Conservation (phyloP, 352 stramenopile genomes). For the Phytophthora foliorum region DNA sequence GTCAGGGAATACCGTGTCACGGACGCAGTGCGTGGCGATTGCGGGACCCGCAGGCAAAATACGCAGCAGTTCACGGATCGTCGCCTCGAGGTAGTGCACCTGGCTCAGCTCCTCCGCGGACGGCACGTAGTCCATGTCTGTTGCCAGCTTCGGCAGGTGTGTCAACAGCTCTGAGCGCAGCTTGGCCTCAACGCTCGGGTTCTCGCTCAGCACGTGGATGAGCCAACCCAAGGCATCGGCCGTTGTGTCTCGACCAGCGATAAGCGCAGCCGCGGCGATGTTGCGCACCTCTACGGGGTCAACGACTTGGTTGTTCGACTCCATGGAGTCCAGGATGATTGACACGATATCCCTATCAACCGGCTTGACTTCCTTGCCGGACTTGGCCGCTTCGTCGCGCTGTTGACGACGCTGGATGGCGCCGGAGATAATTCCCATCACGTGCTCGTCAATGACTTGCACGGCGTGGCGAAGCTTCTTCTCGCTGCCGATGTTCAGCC, state of each 20-base stretch:
- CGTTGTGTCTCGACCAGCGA: constrained; percentile 80
- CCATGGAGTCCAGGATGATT: constrained; percentile 38
- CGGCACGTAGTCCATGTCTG: constrained; percentile 28
- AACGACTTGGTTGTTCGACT: constrained; percentile 31
- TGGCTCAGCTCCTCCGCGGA: constrained; percentile 46
- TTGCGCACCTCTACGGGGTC: constrained; percentile 63
- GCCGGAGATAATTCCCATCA: constrained; percentile 38
- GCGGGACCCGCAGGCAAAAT: constrained; percentile 62
- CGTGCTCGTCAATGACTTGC: constrained; percentile 41
- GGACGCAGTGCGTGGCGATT: constrained; percentile 48
- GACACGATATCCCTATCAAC: constrained; percentile 44
- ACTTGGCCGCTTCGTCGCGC: constrained; percentile 16
- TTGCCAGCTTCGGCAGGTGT: constrained; percentile 46
- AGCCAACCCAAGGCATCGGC: constrained; percentile 74
- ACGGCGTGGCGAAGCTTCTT: constrained; percentile 34
- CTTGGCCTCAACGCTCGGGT: constrained; percentile 53
- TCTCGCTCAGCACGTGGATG: constrained; percentile 61
- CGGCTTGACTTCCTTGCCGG: not conserved
- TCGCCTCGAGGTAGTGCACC: constrained; percentile 65
- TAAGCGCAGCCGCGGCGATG: constrained; percentile 70
- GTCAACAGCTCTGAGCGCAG: constrained; percentile 56
- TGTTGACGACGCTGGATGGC: constrained; percentile 37
- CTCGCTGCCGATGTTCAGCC: constrained; percentile 41
- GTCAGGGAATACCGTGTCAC: constrained; percentile 66
- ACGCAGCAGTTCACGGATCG: constrained; percentile 66